Conservation (phyloP, 208 protist genomes). For the Balamuthia mandrillaris region DNA sequence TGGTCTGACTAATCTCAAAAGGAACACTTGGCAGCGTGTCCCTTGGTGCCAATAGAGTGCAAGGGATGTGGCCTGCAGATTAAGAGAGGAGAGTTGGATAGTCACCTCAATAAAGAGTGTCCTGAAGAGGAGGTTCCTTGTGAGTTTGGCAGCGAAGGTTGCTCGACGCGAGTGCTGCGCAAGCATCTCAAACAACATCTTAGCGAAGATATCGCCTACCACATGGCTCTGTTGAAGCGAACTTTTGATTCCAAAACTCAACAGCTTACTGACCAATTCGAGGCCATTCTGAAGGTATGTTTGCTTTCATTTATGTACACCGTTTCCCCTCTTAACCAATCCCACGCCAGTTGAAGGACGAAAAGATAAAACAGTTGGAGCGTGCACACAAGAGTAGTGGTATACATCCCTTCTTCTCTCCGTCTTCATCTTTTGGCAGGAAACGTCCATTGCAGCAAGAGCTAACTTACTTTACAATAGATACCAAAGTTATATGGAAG, state of each 20-base stretch:
- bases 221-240: slow-evolving; percentile 19
- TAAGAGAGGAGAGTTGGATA: background rate
- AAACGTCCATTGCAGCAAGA: too few relatives aligned
- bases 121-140: background rate
- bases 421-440: background rate
- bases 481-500: slow-evolving; percentile 48
- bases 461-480: background rate
- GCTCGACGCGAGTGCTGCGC: background rate
- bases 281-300: background rate
- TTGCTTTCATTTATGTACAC: background rate
- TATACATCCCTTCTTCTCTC: background rate
- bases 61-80: slow-evolving; percentile 12
- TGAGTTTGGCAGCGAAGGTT: background rate
- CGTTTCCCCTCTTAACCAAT: background rate
- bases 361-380: background rate
- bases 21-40: slow-evolving; percentile 41
- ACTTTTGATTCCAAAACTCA: background rate
- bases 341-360: background rate
- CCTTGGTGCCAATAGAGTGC: slow-evolving; percentile 33
- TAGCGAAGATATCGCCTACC: slow-evolving; percentile 2
- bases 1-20: background rate
- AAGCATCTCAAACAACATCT: slow-evolving; percentile 8
- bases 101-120: background rate
- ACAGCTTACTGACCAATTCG: slow-evolving; percentile 11
- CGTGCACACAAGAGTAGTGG: background rate